Evolutionary conservation across 441 rosid genomes (phyloP).

Genomic region (Erodium moschatum): DNA sequence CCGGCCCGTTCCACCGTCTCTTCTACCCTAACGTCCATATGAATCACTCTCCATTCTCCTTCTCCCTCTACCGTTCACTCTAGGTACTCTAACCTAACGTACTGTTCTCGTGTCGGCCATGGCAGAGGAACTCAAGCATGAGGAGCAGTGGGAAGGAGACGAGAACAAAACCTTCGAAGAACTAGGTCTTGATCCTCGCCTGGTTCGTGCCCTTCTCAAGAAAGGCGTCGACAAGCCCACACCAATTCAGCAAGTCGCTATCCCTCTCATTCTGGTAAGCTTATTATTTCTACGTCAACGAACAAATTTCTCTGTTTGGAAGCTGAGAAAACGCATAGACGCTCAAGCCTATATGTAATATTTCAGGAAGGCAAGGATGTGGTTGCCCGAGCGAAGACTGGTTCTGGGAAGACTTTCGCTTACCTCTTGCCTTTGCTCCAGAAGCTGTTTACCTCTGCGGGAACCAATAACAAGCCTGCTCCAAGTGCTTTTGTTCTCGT

Average conservation of each 20-base stretch:
- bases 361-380: constrained; percentile 79
- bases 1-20: no score
- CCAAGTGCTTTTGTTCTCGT: constrained; percentile 76
- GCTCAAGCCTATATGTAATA: background rate
- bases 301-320: background rate
- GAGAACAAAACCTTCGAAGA: constrained; percentile 21
- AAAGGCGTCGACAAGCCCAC: constrained; percentile 62
- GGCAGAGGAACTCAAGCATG: constrained; percentile 21
- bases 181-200: constrained; percentile 23
- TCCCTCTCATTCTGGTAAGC: constrained; percentile 64
- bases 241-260: constrained; percentile 60
- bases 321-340: background rate
- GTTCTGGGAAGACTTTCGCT: constrained; percentile 84
- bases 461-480: constrained; percentile 42
- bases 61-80: no score
- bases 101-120: no score
- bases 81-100: no score
- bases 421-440: constrained; percentile 81
- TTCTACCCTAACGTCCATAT: no score
- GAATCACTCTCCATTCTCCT: no score
- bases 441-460: constrained; percentile 45
- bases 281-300: background rate
- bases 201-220: constrained; percentile 59
- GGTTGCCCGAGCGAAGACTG: constrained; percentile 82
- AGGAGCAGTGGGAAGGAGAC: constrained; percentile 15